Evolutionary conservation across 495 filamentous ascomycete genomes (phyloP).

Genomic region (Aspergillus baeticus): DNA sequence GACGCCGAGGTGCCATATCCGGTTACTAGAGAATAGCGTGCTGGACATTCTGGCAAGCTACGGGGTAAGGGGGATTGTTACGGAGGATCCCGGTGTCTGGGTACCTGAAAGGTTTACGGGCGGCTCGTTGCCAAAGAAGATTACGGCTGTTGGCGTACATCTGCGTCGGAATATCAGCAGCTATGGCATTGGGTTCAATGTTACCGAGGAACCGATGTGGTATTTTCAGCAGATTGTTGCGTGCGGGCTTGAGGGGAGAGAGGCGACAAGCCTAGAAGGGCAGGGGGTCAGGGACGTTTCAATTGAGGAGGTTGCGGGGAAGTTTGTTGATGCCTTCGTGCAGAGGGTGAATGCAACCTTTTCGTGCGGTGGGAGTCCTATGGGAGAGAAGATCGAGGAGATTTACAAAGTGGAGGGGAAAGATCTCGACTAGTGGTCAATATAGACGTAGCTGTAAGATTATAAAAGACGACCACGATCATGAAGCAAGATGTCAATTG

Average conservation of each 20-base stretch:
- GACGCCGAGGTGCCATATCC: conserved; percentile 65
- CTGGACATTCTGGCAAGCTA: conserved; percentile 57
- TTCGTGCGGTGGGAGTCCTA: conserved; percentile 27
- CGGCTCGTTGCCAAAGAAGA: conserved; percentile 55
- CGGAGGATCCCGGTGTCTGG: conserved; percentile 88
- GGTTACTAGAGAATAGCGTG: conserved; percentile 71
- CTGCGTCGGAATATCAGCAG: conserved; percentile 79
- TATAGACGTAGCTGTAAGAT: background rate
- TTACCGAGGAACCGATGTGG: conserved; percentile 65
- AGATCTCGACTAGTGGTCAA: conserved; percentile 23
- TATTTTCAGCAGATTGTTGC: conserved; percentile 75
- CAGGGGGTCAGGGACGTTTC: conserved; percentile 30
- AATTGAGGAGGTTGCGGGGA: conserved; percentile 33
- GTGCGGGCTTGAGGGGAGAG: conserved; percentile 79
- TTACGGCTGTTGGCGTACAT: conserved; percentile 88
- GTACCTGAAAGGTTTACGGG: conserved; percentile 25
- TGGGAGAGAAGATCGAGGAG: conserved; percentile 41
- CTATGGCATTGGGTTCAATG: conserved; percentile 84
- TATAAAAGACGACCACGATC: background rate
- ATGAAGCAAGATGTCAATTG: background rate
- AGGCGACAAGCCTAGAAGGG: conserved; percentile 66
- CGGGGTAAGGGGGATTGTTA: conserved; percentile 59
- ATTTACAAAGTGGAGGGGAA: conserved; percentile 38
- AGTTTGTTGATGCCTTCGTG: conserved; percentile 44
- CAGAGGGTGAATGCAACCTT: conserved; percentile 40